Evolutionary conservation across 208 protist species (phyloP).

Genomic region (Wallacemonas collosoma): DNA sequence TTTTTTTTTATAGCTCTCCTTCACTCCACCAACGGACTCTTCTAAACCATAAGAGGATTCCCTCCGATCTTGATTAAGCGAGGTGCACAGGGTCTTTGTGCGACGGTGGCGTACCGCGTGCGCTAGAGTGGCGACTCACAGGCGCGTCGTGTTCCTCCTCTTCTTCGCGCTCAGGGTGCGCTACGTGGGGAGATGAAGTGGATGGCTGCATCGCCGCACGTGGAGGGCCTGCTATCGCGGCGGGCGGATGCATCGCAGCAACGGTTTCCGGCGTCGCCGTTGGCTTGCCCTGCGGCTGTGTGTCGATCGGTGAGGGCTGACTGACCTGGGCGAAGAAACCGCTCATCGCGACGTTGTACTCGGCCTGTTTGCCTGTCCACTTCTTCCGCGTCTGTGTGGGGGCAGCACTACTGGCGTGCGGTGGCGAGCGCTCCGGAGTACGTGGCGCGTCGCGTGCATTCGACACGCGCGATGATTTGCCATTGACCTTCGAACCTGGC

Average conservation of each 20-base stretch:
- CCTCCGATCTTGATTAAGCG: no score
- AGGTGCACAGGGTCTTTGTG: no score
- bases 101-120: no score
- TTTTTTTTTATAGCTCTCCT: no score
- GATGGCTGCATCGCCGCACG: background rate
- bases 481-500: background rate
- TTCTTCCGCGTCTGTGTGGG: slow-evolving; percentile 11
- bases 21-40: no score
- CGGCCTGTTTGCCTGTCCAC: slow-evolving; percentile 33
- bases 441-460: background rate
- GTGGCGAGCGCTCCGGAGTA: background rate
- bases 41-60: no score
- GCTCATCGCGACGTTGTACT: slow-evolving; percentile 36
- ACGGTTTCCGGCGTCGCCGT: no score
- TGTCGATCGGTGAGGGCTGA: background rate
- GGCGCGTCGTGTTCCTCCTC: background rate
- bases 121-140: no score
- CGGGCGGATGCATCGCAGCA: background rate
- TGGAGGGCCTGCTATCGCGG: background rate
- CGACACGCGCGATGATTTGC: background rate
- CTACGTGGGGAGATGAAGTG: no score
- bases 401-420: slow-evolving; percentile 6
- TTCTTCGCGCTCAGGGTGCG: background rate
- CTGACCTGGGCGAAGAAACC: slow-evolving; percentile 34
- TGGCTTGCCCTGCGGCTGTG: background rate